A percentile compares a stretch with the other conserved stretches of the same genome.
Evolutionary conservation across 805 yeast genomes (phyloP).

Genomic region (Metschnikowia anglica): DNA sequence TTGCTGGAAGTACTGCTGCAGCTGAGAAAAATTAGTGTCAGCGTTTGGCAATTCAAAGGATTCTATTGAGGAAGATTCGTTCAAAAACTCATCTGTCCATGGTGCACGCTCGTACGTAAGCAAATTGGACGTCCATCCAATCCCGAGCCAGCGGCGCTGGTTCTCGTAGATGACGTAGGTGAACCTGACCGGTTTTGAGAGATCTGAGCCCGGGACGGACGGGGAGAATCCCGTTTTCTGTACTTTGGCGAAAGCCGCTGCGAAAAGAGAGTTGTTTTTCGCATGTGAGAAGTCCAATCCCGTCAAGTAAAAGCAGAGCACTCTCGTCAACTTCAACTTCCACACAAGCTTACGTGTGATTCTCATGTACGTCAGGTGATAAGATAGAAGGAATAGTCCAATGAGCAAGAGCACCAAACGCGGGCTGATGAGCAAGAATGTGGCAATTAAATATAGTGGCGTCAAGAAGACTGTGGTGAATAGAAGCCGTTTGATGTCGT

Average conservation of each 20-base stretch:
- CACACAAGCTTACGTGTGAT: constrained; percentile 82
- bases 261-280: constrained; percentile 47
- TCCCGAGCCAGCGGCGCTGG: constrained; percentile 95
- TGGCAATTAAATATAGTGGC: constrained; percentile 73
- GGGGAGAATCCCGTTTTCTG: constrained; percentile 28
- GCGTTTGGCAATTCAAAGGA: constrained; percentile 78
- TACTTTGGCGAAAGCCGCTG: constrained; percentile 55
- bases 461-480: constrained; percentile 84
- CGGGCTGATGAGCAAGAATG: constrained; percentile 70
- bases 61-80: constrained; percentile 78
- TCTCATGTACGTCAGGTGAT: constrained; percentile 82
- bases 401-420: constrained; percentile 57
- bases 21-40: constrained; percentile 35
- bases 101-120: constrained; percentile 91
- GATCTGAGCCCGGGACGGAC: constrained; percentile 13
- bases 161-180: constrained; percentile 92
- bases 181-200: constrained; percentile 60
- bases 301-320: constrained; percentile 75
- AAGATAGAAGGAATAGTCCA: constrained; percentile 67
- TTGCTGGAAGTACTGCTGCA: constrained; percentile 26
- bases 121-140: constrained; percentile 95
- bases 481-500: constrained; percentile 75
- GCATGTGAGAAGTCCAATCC: constrained; percentile 72
- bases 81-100: constrained; percentile 95
- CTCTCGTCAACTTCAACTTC: constrained; percentile 72